phyloP scores from a whole-genome alignment of 2,329 filamentous ascomycete genomes.

The Cladosporium halotolerans region DNA sequence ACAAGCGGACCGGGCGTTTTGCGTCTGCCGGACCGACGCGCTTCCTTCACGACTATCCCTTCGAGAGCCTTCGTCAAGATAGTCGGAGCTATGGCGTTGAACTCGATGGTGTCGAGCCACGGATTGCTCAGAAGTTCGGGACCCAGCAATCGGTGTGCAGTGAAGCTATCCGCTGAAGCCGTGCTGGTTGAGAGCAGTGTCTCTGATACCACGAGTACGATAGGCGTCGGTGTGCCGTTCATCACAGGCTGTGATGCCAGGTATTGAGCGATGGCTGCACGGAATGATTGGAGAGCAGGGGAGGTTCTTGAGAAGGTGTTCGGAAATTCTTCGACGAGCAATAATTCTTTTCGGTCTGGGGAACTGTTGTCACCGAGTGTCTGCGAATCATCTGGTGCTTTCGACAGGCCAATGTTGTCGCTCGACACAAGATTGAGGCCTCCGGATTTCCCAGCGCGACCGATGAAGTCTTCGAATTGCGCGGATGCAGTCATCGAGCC shows the following conservation, averaged over 20 bases:
- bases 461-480: constrained; percentile 90
- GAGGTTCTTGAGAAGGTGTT: constrained; percentile 43
- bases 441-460: constrained; percentile 71
- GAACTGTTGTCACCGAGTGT: background rate
- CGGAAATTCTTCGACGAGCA: constrained; percentile 47
- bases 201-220: constrained; percentile 89
- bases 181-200: constrained; percentile 80
- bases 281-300: constrained; percentile 48
- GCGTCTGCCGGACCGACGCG: constrained; percentile 66
- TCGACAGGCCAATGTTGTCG: background rate
- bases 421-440: constrained; percentile 50
- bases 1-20: constrained; percentile 73
- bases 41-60: constrained; percentile 76
- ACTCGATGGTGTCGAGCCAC: constrained; percentile 74
- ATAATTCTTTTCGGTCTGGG: constrained; percentile 27
- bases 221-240: constrained; percentile 42
- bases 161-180: constrained; percentile 83
- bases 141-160: constrained; percentile 81
- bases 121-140: constrained; percentile 79
- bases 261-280: constrained; percentile 67
- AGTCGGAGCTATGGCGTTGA: constrained; percentile 85
- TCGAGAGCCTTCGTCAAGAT: constrained; percentile 80
- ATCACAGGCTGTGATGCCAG: constrained; percentile 47
- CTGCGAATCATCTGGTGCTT: background rate
- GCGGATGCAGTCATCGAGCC: constrained; percentile 64